These are phyloP conservation scores for Pleurotus cornucopiae DNA, from an alignment of 768 basidiomycete genomes.

Conservation along the genomic window DNA sequence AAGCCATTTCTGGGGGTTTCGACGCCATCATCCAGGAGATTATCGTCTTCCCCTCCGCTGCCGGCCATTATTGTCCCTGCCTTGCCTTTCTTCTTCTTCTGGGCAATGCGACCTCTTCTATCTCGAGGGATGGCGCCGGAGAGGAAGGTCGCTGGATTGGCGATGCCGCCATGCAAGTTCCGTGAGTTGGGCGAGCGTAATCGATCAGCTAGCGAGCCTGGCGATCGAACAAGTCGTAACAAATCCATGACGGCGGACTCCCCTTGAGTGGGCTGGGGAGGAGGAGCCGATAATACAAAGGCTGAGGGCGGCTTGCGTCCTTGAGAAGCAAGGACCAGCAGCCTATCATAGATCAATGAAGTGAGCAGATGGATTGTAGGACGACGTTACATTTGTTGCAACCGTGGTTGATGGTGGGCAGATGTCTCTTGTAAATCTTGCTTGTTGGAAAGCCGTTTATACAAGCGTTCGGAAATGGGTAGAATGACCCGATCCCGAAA, in stretches of 20 bases:
- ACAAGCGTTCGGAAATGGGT: constrained; percentile 54
- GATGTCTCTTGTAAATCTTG: constrained; percentile 56
- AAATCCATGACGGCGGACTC: constrained; percentile 70
- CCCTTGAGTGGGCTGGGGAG: constrained; percentile 53
- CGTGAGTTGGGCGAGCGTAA: constrained; percentile 22
- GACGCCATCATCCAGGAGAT: constrained; percentile 34
- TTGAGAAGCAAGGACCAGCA: constrained; percentile 73
- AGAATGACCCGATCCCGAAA: constrained; percentile 80
- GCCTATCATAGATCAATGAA: constrained; percentile 33
- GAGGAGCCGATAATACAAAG: constrained; percentile 54
- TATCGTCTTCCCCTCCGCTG: constrained; percentile 26
- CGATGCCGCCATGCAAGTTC: constrained; percentile 13
- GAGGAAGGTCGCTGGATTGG: constrained; percentile 48
- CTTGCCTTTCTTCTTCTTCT: constrained; percentile 34
- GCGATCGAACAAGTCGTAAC: constrained; percentile 56
- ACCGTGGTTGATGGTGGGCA: constrained; percentile 59
- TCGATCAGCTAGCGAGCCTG: constrained; percentile 36
- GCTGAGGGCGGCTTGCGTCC: constrained; percentile 54
- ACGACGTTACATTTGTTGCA: constrained; percentile 72
- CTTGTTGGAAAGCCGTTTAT: constrained; percentile 50
- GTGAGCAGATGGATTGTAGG: not conserved
- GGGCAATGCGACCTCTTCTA: constrained; percentile 70
- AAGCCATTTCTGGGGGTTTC: constrained; percentile 50
- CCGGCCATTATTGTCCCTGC: constrained; percentile 26
- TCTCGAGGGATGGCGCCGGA: constrained; percentile 74